Conservation (phyloP, 176 grass and related monocot genomes). For the Triticum aestivum region DNA sequence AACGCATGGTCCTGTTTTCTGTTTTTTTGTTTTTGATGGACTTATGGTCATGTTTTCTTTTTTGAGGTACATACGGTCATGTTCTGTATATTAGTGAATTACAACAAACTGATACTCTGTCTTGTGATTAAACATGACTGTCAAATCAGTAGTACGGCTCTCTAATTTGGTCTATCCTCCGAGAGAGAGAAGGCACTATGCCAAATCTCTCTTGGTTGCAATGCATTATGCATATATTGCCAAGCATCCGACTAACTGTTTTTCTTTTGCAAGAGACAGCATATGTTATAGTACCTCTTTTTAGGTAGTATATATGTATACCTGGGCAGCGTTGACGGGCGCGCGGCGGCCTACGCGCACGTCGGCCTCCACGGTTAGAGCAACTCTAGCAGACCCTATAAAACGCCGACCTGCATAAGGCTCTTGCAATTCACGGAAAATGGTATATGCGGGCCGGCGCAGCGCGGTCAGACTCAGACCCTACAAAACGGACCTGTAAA, state of each 20-base stretch:
- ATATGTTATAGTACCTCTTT: neutral
- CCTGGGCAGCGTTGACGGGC: conserved; percentile 51
- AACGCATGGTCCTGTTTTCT: no score
- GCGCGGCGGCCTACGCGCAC: conserved; percentile 35
- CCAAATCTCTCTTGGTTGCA: neutral
- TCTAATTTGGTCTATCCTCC: no score
- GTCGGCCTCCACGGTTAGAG: conserved; percentile 48
- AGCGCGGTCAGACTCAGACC: no score
- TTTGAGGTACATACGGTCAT: neutral
- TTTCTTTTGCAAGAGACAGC: neutral
- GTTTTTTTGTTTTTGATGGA: neutral
- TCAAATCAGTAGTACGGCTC: neutral
- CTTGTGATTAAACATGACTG: neutral
- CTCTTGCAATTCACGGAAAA: no score
- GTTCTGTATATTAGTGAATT: neutral
- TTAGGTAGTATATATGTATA: neutral
- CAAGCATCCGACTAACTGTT: neutral
- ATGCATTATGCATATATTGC: neutral
- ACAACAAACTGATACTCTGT: neutral
- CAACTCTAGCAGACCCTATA: no score
- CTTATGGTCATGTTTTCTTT: neutral
- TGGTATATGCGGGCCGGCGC: no score
- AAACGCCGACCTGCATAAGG: no score
- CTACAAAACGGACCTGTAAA: no score
- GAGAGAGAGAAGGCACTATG: no score